phyloP scores from a whole-genome alignment of 345 rosid species.

The Euphorbia lathyris region DNA sequence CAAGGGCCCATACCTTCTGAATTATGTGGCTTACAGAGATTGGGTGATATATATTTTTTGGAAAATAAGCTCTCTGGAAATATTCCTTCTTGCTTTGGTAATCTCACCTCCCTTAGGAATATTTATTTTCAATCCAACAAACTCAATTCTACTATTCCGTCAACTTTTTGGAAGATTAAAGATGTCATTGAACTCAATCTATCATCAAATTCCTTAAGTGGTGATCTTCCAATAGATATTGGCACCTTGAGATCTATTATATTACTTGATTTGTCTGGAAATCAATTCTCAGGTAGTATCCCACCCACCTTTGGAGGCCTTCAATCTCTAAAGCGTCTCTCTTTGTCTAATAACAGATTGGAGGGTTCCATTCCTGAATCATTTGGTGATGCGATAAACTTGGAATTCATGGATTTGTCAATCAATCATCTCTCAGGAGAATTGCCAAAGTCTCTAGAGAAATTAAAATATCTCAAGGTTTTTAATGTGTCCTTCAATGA shows the following conservation, averaged over 20 bases:
- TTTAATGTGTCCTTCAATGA: constrained; percentile 9
- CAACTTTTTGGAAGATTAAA: neutral
- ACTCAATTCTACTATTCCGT: neutral
- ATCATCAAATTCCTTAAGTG: neutral
- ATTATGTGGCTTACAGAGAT: neutral
- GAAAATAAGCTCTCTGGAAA: neutral
- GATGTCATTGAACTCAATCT: neutral
- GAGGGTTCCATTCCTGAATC: neutral
- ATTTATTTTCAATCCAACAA: neutral
- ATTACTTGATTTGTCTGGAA: constrained; percentile 16
- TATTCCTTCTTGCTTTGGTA: neutral
- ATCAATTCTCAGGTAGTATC: constrained; percentile 16
- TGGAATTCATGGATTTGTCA: neutral
- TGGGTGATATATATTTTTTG: neutral
- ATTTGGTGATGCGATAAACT: neutral
- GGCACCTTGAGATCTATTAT: neutral
- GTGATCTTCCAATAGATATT: neutral
- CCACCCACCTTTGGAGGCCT: neutral
- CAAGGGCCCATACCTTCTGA: neutral
- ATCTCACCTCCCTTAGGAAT: neutral
- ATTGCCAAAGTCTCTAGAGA: constrained; percentile 19
- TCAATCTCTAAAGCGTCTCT: neutral
- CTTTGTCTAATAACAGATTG: neutral
- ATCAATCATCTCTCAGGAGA: constrained; percentile 8
- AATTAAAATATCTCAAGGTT: neutral